Evolutionary conservation across 768 basidiomycete genomes (phyloP).

Genomic region (Leccinum rimulosum): DNA sequence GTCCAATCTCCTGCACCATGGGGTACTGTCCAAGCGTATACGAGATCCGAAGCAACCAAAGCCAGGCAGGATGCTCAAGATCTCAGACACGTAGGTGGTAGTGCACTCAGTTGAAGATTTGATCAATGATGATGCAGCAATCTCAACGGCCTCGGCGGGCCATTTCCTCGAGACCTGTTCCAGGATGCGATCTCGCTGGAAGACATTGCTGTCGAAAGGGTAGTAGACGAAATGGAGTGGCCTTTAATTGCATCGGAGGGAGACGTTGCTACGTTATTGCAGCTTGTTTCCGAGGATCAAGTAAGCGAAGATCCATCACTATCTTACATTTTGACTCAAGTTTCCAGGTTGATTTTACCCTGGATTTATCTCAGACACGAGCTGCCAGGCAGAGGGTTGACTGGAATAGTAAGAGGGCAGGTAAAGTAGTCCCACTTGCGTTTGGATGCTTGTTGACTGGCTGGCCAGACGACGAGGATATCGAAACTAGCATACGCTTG

Average conservation of each 20-base stretch:
- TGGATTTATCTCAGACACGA: constrained; percentile 64
- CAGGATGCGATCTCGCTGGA: constrained; percentile 69
- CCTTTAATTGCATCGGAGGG: constrained; percentile 77
- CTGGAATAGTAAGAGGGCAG: constrained; percentile 90
- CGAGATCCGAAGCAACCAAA: constrained; percentile 59
- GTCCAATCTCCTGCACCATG: constrained; percentile 57
- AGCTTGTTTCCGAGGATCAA: constrained; percentile 81
- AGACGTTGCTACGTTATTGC: constrained; percentile 70
- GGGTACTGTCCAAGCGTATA: constrained; percentile 63
- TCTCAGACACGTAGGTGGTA: constrained; percentile 60
- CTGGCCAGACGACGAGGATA: constrained; percentile 73
- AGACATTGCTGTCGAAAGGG: constrained; percentile 47
- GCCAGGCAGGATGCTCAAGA: constrained; percentile 74
- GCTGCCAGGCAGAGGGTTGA: constrained; percentile 57
- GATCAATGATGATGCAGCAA: constrained; percentile 44
- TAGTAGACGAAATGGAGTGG: constrained; percentile 71
- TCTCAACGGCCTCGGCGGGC: constrained; percentile 63
- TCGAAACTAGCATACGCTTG: constrained; percentile 65
- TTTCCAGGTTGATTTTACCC: constrained; percentile 62
- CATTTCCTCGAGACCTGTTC: constrained; percentile 60
- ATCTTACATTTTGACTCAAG: neutral
- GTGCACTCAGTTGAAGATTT: neutral
- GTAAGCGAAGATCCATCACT: constrained; percentile 34
- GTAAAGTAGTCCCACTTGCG: constrained; percentile 35
- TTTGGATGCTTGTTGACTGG: constrained; percentile 6